A percentile compares a stretch with the other conserved stretches of the same genome.
Evolutionary conservation across 805 yeast species (phyloP).

Genomic region (Dipodascopsis uninucleata): DNA sequence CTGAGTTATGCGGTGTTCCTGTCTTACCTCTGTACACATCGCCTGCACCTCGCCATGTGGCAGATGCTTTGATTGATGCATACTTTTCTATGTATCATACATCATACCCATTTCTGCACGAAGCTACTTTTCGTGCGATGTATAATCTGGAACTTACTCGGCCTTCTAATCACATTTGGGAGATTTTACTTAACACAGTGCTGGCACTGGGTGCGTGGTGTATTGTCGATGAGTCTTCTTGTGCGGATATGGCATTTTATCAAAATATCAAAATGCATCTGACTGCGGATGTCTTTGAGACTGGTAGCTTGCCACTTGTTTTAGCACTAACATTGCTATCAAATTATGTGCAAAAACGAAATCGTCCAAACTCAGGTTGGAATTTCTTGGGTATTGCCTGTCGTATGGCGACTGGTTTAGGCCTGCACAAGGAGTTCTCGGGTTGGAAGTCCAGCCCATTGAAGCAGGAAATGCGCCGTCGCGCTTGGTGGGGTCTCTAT

Average conservation of each 20-base stretch:
- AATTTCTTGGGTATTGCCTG: conserved; percentile 61
- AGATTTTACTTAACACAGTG: conserved; percentile 52
- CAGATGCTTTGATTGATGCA: conserved; percentile 43
- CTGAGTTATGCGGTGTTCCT: conserved; percentile 20
- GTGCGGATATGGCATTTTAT: conserved; percentile 54
- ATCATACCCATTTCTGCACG: conserved; percentile 58
- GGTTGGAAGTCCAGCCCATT: conserved; percentile 42
- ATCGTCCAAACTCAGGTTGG: conserved; percentile 68
- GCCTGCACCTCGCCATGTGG: conserved; percentile 26
- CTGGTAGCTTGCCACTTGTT: conserved; percentile 55
- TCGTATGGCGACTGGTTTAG: conserved; percentile 64
- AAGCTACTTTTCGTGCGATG: conserved; percentile 50
- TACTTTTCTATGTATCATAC: conserved; percentile 60
- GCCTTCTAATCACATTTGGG: conserved; percentile 48
- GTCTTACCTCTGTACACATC: conserved; percentile 15
- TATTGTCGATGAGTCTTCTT: conserved; percentile 50
- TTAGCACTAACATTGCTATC: conserved; percentile 53
- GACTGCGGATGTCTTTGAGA: conserved; percentile 50
- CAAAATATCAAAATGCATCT: conserved; percentile 49
- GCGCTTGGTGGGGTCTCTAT: conserved; percentile 67
- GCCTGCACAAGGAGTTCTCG: conserved; percentile 54
- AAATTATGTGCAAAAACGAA: conserved; percentile 60
- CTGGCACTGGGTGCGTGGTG: conserved; percentile 72
- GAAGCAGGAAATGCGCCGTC: conserved; percentile 53
- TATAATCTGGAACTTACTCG: conserved; percentile 44